Percentiles rank a stretch among this genome's conserved stretches.
These are phyloP conservation scores for Epichloe hybrida DNA, from an alignment of 2,329 filamentous ascomycete species.

Conservation along the genomic window DNA sequence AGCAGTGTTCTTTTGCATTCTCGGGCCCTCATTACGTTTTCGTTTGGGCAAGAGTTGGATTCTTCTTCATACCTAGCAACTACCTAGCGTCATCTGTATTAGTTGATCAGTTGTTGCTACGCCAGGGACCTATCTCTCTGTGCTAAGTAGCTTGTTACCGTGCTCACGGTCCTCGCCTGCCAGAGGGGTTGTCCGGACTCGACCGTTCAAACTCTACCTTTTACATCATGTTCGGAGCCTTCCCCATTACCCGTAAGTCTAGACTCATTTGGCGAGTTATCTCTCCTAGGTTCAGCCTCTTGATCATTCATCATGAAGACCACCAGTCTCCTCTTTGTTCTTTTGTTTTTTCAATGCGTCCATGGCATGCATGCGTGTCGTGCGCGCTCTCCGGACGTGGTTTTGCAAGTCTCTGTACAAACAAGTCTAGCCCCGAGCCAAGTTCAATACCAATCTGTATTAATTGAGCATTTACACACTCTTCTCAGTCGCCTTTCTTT, in stretches of 20 bases:
- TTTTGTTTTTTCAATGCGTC: not conserved
- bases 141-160: not conserved
- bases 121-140: not conserved
- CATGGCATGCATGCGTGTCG: not conserved
- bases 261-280: not conserved
- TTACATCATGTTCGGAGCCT: conserved; percentile 29
- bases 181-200: not conserved
- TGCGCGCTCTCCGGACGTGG: not conserved
- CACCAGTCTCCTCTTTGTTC: not conserved
- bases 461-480: not conserved
- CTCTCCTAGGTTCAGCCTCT: not conserved
- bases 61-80: not conserved
- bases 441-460: not conserved
- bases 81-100: not conserved
- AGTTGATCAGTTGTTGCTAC: not conserved
- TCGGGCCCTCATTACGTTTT: not conserved
- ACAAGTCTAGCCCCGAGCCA: not conserved
- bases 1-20: not conserved
- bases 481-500: not conserved
- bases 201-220: not conserved
- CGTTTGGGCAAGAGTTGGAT: not conserved
- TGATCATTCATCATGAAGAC: not conserved
- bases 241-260: conserved; percentile 27
- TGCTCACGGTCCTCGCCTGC: not conserved
- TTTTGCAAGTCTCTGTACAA: not conserved